Conservation (phyloP, 1,139 yeast species). For the Nakaseomyces uthaithaninus region DNA sequence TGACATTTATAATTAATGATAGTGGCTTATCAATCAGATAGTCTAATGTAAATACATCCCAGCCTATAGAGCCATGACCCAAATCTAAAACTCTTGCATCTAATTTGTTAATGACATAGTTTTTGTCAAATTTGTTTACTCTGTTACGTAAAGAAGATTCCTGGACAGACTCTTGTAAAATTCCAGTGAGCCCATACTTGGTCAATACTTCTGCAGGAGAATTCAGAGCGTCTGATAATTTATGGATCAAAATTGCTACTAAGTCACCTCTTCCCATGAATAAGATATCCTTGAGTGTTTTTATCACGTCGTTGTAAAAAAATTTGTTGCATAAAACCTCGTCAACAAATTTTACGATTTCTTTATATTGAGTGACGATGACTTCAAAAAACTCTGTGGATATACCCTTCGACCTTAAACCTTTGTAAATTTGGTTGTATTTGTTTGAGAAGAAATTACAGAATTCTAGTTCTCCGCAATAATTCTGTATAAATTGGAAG, state of each 20-base stretch:
- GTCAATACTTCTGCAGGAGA: slow-evolving; percentile 58
- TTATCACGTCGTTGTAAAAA: slow-evolving; percentile 47
- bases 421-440: slow-evolving; percentile 18
- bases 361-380: slow-evolving; percentile 47
- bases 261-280: slow-evolving; percentile 74
- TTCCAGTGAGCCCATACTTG: slow-evolving; percentile 56
- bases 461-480: slow-evolving; percentile 59
- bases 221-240: slow-evolving; percentile 48
- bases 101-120: slow-evolving; percentile 43
- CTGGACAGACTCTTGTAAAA: slow-evolving; percentile 59
- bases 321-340: slow-evolving; percentile 43
- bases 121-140: slow-evolving; percentile 28
- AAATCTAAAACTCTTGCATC: slow-evolving; percentile 78
- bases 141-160: slow-evolving; percentile 49
- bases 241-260: slow-evolving; percentile 52
- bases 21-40: slow-evolving; percentile 60
- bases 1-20: slow-evolving; percentile 37
- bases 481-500: slow-evolving; percentile 55
- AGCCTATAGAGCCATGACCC: slow-evolving; percentile 63
- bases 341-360: slow-evolving; percentile 49
- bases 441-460: slow-evolving; percentile 38
- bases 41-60: slow-evolving; percentile 92
- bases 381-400: slow-evolving; percentile 34
- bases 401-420: slow-evolving; percentile 9
- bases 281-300: slow-evolving; percentile 56